Base-by-base conservation (phyloP, 176 grass and related monocot species). In the Melocanna baccifera region DNA sequence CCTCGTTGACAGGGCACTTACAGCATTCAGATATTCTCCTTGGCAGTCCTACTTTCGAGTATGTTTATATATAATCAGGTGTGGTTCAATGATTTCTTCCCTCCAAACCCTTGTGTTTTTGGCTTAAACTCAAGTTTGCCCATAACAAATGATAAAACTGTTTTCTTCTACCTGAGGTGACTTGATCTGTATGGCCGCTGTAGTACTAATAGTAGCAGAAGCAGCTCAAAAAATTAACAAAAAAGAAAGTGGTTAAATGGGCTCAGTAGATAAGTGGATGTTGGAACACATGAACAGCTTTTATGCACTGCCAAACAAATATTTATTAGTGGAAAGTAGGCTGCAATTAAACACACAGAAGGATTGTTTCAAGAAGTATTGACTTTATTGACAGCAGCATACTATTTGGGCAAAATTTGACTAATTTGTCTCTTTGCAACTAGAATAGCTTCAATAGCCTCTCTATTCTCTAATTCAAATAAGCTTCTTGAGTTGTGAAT, bases 41-140 rank as follows among this genome's bases (percentile, higher is more conserved):
- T 94, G 26, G 93, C 93, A 63, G 90, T 95, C 42, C 74, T 92
- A 67, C 69, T 95, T 62, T 92, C 93, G 7, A 95, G 90, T 56
- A 82, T 92, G 82, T 90, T 95, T 66, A 90, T 92, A 65, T 92
- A 90, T 80, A 95, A 95, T 73, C 90, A 95, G 90, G 90, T 92
- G 77, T 29, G 55, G 48, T 41, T 22, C 45, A 48, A 74, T 57
- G 39, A 15, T 58, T 57, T 86, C 22, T 68, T 71, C 9, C 62
- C 50, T 50, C 15, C 40, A 36, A 1, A 50, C 5, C 18, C 15
- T 73, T 64, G 34, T 22, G 20, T 73, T 73, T 59, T 59, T 13
- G 39, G 45, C 20, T 16, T 58, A 63, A 16, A 12, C 32, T 71
- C 53, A 20, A 29, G 1, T 86, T 80, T 61, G 18, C 8, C 32